Base-by-base conservation (phyloP, 2,329 filamentous ascomycete species). In the Exophiala bonariae region DNA sequence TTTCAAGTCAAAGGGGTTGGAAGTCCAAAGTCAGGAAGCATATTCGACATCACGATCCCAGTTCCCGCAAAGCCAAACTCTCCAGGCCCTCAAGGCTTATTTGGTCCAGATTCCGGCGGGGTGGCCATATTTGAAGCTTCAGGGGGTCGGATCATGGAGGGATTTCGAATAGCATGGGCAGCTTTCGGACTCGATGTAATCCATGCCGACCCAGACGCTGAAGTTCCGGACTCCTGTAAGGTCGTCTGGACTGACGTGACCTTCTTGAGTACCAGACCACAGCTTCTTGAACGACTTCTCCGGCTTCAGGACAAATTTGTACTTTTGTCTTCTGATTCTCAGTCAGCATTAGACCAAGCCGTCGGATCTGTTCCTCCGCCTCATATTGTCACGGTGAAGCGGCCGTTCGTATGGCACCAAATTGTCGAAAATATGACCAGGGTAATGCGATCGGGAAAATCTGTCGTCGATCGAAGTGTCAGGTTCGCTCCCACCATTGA, bases 381-480 rank as follows among this genome's bases (percentile, higher is more conserved):
- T 22, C 57, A 59, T 42, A 45, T 64, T 34, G 37, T 63, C 17
- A 52, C 57, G 8, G 33, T 63, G 33, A 55, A 41, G 36, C 57
- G 55, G 39, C 61, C 62, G 30, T 48, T 64, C 19, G n/a, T 63
- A 19, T 64, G 57, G 59, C 61, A 64, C 48, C 52, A 56, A 3
- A 58, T 64, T 35, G 41, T 57, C 17, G 44, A 56, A 11, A 58
- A 20, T 11, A 59, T 63, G 20, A 46, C 33, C 18, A 53, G 43
- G 30, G 42, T 39, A 3, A 16, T 47, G 10, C 43, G 44, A 9
- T 43, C 44, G 9, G 52, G 49, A n/a, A 41, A 39, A 9, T 33
- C 49, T 17, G 37, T 41, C 2, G 39, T 47, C 16, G 44, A 52
- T 23, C 53, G 52, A 46, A 52, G 53, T 11, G 60, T 62, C 30